Conservation (phyloP, 345 rosid species). For the Eucalyptus rudis region DNA sequence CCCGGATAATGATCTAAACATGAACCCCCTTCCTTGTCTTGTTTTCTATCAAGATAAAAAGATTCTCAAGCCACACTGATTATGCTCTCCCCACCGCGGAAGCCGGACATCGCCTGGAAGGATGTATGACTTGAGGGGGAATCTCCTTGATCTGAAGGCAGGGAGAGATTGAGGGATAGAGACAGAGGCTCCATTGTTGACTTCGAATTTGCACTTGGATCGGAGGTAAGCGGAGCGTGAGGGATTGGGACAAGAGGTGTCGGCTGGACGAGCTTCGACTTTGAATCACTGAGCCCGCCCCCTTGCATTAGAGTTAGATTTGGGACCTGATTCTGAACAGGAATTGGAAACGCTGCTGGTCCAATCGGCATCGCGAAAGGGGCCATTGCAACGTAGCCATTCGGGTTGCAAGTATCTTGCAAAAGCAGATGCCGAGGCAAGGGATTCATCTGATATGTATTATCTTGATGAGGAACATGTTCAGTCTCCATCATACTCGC, state of each 20-base stretch:
- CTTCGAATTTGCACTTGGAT: slow-evolving; percentile 22
- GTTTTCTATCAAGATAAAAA: background rate
- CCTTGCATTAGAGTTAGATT: slow-evolving; percentile 2
- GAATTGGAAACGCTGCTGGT: slow-evolving; percentile 9
- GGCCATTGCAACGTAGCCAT: slow-evolving; percentile 17
- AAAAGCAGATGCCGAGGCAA: slow-evolving; percentile 7
- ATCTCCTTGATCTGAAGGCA: slow-evolving; percentile 32
- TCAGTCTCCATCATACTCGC: slow-evolving; percentile 44
- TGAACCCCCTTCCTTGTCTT: background rate
- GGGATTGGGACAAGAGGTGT: slow-evolving; percentile 7
- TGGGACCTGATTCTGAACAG: slow-evolving; percentile 20
- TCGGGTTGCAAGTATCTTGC: slow-evolving; percentile 9
- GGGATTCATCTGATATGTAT: slow-evolving; percentile 9
- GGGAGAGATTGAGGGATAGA: slow-evolving; percentile 49
- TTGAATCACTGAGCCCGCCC: background rate
- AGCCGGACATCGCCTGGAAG: slow-evolving; percentile 35
- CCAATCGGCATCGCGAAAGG: slow-evolving; percentile 8
- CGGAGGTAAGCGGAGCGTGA: slow-evolving; percentile 5
- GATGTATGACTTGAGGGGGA: slow-evolving; percentile 25
- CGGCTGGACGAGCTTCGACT: slow-evolving; percentile 14
- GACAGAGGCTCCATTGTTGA: slow-evolving; percentile 12
- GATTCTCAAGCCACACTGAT: slow-evolving; percentile 47
- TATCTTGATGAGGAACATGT: slow-evolving; percentile 16
- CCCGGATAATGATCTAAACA: background rate
- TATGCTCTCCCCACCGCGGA: slow-evolving; percentile 52